phyloP scores from a whole-genome alignment of 495 filamentous ascomycete species.

The Aspergillus kassunensis region DNA sequence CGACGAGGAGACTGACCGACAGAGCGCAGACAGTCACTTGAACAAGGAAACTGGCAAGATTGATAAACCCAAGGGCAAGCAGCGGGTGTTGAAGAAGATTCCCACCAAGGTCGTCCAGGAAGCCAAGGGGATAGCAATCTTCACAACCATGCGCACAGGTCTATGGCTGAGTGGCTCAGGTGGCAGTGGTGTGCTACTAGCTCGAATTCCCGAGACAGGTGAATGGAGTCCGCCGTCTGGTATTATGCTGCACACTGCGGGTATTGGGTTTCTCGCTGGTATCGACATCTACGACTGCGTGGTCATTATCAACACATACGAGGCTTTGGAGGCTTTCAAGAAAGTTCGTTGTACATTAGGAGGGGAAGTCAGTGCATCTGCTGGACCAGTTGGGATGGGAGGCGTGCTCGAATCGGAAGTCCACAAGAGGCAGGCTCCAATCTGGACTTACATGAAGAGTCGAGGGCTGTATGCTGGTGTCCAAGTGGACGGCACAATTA shows the following conservation, averaged over 20 bases:
- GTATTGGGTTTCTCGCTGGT: slow-evolving; percentile 80
- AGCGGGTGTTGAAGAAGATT: slow-evolving; percentile 75
- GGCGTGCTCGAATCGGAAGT: slow-evolving; percentile 71
- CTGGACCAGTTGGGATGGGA: slow-evolving; percentile 75
- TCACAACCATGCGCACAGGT: slow-evolving; percentile 90
- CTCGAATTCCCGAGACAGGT: slow-evolving; percentile 68
- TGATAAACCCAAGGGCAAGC: slow-evolving; percentile 60
- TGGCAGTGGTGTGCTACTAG: slow-evolving; percentile 73
- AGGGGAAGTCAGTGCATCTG: slow-evolving; percentile 68
- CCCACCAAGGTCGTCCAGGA: slow-evolving; percentile 75
- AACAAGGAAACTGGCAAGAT: slow-evolving; percentile 35
- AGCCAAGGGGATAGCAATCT: slow-evolving; percentile 83
- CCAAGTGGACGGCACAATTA: slow-evolving; percentile 76
- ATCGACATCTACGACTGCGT: slow-evolving; percentile 94
- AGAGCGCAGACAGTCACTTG: slow-evolving; percentile 12
- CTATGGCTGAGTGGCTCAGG: slow-evolving; percentile 88
- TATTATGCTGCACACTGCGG: slow-evolving; percentile 82
- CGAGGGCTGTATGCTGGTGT: slow-evolving; percentile 80
- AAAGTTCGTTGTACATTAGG: slow-evolving; percentile 73
- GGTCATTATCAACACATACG: slow-evolving; percentile 78
- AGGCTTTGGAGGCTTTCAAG: slow-evolving; percentile 77
- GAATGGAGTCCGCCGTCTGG: slow-evolving; percentile 87
- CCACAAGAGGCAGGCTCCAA: slow-evolving; percentile 64
- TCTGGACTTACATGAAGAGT: slow-evolving; percentile 87
- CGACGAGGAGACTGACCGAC: slow-evolving; percentile 27